Evolutionary conservation across 2,329 filamentous ascomycete species (phyloP), one percentile per base, ranked within the genome.

Genomic region (Amesomyces nigricolor): DNA sequence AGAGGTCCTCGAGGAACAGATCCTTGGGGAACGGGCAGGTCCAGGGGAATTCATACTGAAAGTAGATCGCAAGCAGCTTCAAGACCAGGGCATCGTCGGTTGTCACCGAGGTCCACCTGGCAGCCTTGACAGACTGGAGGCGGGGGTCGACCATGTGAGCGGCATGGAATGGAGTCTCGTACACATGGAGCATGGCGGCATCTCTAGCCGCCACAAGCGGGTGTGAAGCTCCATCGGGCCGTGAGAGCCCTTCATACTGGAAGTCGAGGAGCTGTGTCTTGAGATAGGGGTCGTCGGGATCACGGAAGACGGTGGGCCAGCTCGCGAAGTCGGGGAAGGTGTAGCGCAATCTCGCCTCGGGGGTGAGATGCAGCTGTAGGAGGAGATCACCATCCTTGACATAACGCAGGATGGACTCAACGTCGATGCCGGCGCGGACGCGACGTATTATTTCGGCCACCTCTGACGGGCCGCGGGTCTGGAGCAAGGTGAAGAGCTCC

Each of bases 41-140:
- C 46, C 57, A 61, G 2, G 59, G 58, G 26, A 60, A 65, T 10
- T 65, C 61, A 35, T 58, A 63, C n/a, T 61, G 32, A 38, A 66
- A 64, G 47, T 64, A 66, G 14, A 60, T 57, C 1, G 51, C 42
- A 32, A 67, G 53, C 5, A 67, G 59, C 3, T 50, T 42, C 2
- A 62, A 58, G 42, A 69, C 50, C 26, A 68, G 58, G 2, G 50
- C 39, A 22, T 68, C 64, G 42, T 66, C 63, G 1, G 59, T 48
- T 1, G 58, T 61, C 7, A 68, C 65, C 0, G 51, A 59, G 3
- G 66, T 68, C 66, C 67, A 68, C 13, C 14, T 54, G 10, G 65
- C 58, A 3, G 63, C 54, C 32, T 57, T 61, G 35, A 63, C 60
- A 4, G 56, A 58, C 3, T 58, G 53, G 39, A 67, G 58, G 22